Evolutionary conservation across 441 rosid genomes (phyloP).

Genomic region (Pelargonium australe): DNA sequence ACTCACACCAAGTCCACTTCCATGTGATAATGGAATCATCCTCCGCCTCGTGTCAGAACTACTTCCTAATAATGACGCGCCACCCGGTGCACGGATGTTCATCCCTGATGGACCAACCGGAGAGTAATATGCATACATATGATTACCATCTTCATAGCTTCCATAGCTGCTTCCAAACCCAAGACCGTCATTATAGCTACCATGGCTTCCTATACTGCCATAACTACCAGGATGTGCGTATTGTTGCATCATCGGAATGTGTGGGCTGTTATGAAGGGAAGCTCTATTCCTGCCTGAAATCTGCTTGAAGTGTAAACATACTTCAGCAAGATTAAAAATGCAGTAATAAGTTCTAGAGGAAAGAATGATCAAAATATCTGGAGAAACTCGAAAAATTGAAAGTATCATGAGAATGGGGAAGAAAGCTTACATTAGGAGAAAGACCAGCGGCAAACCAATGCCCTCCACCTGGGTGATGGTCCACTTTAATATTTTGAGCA

Average conservation of each 20-base stretch:
- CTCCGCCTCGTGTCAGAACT: conserved; percentile 90
- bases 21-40: conserved; percentile 70
- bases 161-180: conserved; percentile 85
- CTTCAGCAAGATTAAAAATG: conserved; percentile 11
- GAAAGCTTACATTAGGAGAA: conserved; percentile 80
- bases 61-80: conserved; percentile 69
- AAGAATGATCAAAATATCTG: conserved; percentile 3
- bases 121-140: conserved; percentile 82
- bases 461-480: conserved; percentile 99
- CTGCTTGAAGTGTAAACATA: conserved; percentile 30
- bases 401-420: conserved; percentile 11
- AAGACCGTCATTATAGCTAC: conserved; percentile 85
- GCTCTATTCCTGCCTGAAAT: conserved; percentile 63
- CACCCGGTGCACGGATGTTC: conserved; percentile 66
- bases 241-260: conserved; percentile 53
- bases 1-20: conserved; percentile 80
- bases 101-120: conserved; percentile 86
- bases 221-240: conserved; percentile 75
- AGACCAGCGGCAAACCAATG: conserved; percentile 99
- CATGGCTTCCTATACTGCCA: conserved; percentile 97
- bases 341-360: not conserved
- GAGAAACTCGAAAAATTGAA: conserved; percentile 18
- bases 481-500: conserved; percentile 76
- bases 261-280: conserved; percentile 74
- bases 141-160: conserved; percentile 74